Evolutionary conservation across 805 yeast species (phyloP).

Genomic region (Cyberlindnera mrakii): DNA sequence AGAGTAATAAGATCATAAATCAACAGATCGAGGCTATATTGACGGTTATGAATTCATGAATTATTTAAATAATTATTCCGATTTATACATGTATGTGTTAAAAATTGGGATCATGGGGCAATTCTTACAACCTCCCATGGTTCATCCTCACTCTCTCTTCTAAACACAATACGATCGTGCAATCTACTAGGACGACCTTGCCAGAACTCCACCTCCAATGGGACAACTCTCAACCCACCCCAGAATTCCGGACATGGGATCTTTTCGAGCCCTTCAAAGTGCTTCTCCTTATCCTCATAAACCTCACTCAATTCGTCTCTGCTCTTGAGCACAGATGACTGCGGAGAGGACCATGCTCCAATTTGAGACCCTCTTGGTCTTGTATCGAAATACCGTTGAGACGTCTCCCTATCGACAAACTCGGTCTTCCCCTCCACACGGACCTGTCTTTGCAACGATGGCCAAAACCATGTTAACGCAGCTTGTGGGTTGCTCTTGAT

Average conservation of each 20-base stretch:
- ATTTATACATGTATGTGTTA: neutral
- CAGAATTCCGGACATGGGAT: constrained; percentile 90
- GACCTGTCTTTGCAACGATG: constrained; percentile 82
- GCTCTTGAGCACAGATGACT: constrained; percentile 51
- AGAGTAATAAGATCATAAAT: constrained; percentile 7
- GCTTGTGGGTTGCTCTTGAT: constrained; percentile 69
- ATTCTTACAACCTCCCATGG: constrained; percentile 65
- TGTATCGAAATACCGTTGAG: constrained; percentile 72
- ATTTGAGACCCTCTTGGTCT: constrained; percentile 90
- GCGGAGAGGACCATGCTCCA: constrained; percentile 97
- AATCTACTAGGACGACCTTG: constrained; percentile 88
- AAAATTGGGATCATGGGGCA: constrained; percentile 46
- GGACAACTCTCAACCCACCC: constrained; percentile 91
- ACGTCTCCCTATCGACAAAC: constrained; percentile 63
- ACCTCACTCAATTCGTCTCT: constrained; percentile 59
- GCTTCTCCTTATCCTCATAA: constrained; percentile 41
- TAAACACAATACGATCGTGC: constrained; percentile 81
- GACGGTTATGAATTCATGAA: neutral
- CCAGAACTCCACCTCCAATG: constrained; percentile 93
- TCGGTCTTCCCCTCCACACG: constrained; percentile 86
- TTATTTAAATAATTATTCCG: neutral
- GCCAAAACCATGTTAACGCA: constrained; percentile 89
- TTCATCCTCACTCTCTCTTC: constrained; percentile 43
- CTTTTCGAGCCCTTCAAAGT: constrained; percentile 55
- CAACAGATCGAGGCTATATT: constrained; percentile 13